A percentile compares a stretch with the other conserved stretches of the same genome.
Conservation (phyloP, 73 alveolate species). For the Uronychia setigera region DNA sequence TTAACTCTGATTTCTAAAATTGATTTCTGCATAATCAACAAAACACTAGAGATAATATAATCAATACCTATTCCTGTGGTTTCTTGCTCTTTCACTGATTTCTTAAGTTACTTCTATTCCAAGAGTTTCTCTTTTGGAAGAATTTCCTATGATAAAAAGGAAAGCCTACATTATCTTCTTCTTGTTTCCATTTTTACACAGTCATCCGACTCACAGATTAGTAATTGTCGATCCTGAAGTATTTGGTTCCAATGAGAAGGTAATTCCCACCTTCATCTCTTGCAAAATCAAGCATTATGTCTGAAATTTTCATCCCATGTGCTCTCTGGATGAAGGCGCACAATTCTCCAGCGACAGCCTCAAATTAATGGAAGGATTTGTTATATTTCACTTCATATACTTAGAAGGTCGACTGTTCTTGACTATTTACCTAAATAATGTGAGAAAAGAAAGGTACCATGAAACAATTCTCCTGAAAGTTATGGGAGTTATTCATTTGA, state of each 20-base stretch:
- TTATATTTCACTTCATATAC: neutral
- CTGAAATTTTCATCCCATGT: neutral
- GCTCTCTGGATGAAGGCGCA: neutral
- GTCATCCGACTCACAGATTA: neutral
- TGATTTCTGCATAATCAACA: neutral
- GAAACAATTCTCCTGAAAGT: neutral
- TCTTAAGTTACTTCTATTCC: neutral
- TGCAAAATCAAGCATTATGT: neutral
- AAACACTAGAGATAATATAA: neutral
- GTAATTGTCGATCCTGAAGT: neutral
- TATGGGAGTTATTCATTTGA: neutral
- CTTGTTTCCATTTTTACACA: neutral
- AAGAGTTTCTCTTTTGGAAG: neutral
- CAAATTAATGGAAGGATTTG: neutral
- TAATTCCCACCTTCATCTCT: neutral
- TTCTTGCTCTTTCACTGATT: neutral
- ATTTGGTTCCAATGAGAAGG: neutral
- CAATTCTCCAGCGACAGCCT: neutral
- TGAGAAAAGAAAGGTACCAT: neutral
- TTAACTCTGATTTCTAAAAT: neutral
- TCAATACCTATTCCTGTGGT: neutral
- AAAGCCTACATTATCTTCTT: neutral
- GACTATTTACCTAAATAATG: neutral
- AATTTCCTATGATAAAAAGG: neutral
- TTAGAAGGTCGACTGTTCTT: neutral